Percentiles rank a stretch among this genome's conserved stretches.
Evolutionary conservation across 805 yeast genomes (phyloP).

Genomic region (Wickerhamiella brachini): DNA sequence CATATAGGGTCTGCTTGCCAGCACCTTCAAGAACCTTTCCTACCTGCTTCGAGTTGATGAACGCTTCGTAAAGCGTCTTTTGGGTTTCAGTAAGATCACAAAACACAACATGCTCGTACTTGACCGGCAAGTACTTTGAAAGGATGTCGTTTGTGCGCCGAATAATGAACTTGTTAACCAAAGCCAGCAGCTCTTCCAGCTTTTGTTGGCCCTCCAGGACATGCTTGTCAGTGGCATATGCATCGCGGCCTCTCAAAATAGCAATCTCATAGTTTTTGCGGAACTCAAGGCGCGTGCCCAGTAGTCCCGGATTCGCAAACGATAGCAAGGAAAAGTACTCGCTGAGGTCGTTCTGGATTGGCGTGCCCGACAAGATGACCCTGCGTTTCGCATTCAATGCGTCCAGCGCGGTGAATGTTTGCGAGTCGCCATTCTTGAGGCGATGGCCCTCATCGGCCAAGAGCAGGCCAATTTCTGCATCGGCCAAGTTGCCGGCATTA

Average conservation of each 20-base stretch:
- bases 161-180: slow-evolving; percentile 83
- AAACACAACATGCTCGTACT: slow-evolving; percentile 94
- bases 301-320: slow-evolving; percentile 87
- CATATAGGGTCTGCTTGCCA: slow-evolving; percentile 75
- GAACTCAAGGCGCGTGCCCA: slow-evolving; percentile 76
- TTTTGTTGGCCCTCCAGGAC: slow-evolving; percentile 53
- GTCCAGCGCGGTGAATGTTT: slow-evolving; percentile 76
- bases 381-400: slow-evolving; percentile 76
- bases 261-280: slow-evolving; percentile 70
- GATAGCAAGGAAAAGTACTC: slow-evolving; percentile 83
- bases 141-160: slow-evolving; percentile 91
- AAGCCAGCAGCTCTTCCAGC: slow-evolving; percentile 50
- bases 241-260: slow-evolving; percentile 78
- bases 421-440: slow-evolving; percentile 77
- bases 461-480: slow-evolving; percentile 72
- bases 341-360: slow-evolving; percentile 87
- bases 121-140: slow-evolving; percentile 86
- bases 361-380: slow-evolving; percentile 90
- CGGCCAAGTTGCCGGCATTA: slow-evolving; percentile 60
- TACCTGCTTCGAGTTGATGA: slow-evolving; percentile 68
- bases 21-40: slow-evolving; percentile 38
- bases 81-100: slow-evolving; percentile 75
- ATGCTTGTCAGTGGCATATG: slow-evolving; percentile 74
- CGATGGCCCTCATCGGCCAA: slow-evolving; percentile 82
- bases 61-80: slow-evolving; percentile 50